These are phyloP conservation scores for Trichosporon sp. DNA, from an alignment of 1,284 basidiomycete genomes.

Conservation along the genomic window DNA sequence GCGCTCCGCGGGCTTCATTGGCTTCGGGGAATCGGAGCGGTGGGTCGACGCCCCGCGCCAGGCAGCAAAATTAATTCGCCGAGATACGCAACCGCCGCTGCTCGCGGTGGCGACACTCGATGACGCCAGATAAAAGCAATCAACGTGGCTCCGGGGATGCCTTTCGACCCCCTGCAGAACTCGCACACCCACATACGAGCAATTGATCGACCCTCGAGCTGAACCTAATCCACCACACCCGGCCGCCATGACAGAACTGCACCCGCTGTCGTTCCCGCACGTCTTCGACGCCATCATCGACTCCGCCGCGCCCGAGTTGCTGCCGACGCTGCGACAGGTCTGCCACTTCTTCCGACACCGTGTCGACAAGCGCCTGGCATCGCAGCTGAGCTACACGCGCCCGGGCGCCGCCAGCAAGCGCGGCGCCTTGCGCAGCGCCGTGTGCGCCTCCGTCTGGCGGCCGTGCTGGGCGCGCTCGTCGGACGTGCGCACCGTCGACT, in stretches of 20 bases:
- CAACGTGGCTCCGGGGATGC: not conserved
- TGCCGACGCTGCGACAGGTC: not conserved
- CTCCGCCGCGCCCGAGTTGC: not conserved
- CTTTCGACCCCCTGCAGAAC: not conserved
- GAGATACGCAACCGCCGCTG: not conserved
- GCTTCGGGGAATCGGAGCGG: not conserved
- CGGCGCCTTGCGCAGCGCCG: not conserved
- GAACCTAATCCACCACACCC: not conserved
- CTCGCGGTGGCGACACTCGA: not conserved
- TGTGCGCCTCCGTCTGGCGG: not conserved
- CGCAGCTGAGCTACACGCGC: not conserved
- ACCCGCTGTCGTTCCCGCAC: not conserved
- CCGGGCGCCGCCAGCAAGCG: not conserved
- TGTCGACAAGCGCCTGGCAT: not conserved
- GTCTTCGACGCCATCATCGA: constrained; percentile 2
- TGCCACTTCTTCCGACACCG: not conserved
- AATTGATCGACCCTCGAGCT: not conserved
- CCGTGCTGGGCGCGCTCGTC: not conserved
- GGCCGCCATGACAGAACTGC: not conserved
- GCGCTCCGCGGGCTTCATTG: not conserved
- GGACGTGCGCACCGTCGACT: not conserved
- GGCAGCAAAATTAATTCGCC: not conserved
- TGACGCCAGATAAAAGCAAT: not conserved
- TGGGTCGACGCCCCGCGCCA: not conserved
- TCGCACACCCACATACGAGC: not conserved